A percentile compares a stretch with the other conserved stretches of the same genome.
These are phyloP conservation scores for Tephrocybe sp. DNA, from an alignment of 768 basidiomycete genomes.

Conservation along the genomic window DNA sequence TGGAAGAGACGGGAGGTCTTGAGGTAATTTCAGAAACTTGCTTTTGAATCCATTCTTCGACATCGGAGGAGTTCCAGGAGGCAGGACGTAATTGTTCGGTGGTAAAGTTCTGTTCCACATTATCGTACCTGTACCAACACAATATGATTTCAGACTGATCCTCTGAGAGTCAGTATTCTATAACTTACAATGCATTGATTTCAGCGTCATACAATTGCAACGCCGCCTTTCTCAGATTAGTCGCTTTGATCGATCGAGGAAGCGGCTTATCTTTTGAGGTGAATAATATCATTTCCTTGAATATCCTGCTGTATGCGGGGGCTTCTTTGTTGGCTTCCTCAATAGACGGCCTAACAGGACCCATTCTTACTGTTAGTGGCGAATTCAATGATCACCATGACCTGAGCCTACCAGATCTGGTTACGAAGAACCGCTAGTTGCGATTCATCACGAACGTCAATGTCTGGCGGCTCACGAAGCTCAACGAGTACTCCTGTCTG, in stretches of 20 bases:
- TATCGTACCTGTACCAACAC: constrained; percentile 23
- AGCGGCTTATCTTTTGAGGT: constrained; percentile 38
- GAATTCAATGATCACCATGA: too few species aligned
- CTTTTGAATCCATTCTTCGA: constrained; percentile 23
- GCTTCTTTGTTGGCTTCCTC: constrained; percentile 39
- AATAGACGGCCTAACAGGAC: constrained; percentile 29
- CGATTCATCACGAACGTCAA: constrained; percentile 18
- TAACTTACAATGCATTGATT: constrained; percentile 37
- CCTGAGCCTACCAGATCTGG: constrained; percentile 26
- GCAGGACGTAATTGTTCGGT: constrained; percentile 18
- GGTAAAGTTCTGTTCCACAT: constrained; percentile 19
- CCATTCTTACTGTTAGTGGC: too few species aligned
- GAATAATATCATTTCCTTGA: constrained; percentile 51
- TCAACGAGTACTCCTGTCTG: constrained; percentile 25
- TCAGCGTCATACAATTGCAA: constrained; percentile 35
- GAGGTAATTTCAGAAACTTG: constrained; percentile 17
- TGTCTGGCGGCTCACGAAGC: constrained; percentile 10
- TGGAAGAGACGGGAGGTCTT: not conserved
- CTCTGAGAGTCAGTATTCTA: too few species aligned
- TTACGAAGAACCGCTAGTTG: constrained; percentile 25
- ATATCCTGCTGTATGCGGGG: constrained; percentile 40
- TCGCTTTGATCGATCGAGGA: constrained; percentile 41
- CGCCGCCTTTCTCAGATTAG: constrained; percentile 38
- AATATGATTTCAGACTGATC: not conserved
- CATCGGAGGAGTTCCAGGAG: constrained; percentile 19